Base-by-base conservation (phyloP, 116 monocot species). In the Dioscorea cayenensis region DNA sequence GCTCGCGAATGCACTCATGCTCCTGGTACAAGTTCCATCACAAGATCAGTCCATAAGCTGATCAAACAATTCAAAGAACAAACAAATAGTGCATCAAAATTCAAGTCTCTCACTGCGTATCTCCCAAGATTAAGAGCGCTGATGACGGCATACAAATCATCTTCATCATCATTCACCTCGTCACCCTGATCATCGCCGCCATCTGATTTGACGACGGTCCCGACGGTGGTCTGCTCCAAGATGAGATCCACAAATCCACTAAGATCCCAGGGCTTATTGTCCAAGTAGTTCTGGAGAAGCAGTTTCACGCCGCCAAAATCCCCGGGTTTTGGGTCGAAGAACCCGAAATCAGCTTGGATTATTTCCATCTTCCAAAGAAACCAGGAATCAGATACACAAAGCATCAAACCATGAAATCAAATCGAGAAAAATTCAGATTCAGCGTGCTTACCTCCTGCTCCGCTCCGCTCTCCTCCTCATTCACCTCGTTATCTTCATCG, bases 221-320 rank as follows among this genome's bases (percentile, higher is more conserved):
- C 90, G 0, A 90, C 90, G 23, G 90, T 90, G 10, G 87, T 87
- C 76, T 90, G 90, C 37, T 66, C 82, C 32, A 90, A 72, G 66
- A 90, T 84, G 19, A 90, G 71, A 49, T 90, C 90, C 27, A 87
- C 90, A 32, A 90, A 90, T 7, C 87, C 87, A 19, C 77, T 71
- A 59, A 87, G 67, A 65, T 87, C 84, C 90, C 90, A 90, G 20
- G 68, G 68, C 25, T 79, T 73, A 13, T 67, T 43, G 22, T 76
- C 79, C n/a, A 84, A 72, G 66, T 84, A 84, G 7, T 22, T 73
- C 28, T 70, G 62, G 38, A 84, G 72, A 14, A 84, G 76, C 18
- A 77, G 65, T 49, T 73, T 79, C 11, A 87, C 84, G 6, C 90
- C 90, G 32, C 76, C 61, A 66, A 90, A 90, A 43, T 90, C 87